Evolutionary conservation across 371 early-diverging fungal genomes (phyloP), one percentile per base, ranked within the genome.

Genomic region (Paramicrosporidium saccamoebae): DNA sequence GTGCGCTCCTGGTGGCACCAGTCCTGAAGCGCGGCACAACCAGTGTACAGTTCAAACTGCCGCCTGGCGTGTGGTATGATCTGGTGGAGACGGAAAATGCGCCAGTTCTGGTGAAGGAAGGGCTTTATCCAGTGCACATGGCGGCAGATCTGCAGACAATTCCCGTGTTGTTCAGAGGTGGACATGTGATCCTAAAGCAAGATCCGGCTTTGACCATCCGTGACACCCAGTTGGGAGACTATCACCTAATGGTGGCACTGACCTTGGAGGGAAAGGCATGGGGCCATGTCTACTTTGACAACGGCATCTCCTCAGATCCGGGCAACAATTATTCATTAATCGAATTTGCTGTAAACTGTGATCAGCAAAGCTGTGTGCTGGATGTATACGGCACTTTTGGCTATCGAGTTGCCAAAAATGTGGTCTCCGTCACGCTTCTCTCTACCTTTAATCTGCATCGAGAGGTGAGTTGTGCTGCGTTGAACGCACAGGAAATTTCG

Each of bases 31-130:
- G 42, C 20, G 31, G 37, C n/a, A 42, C 37, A 1, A 28, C 32
- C 0, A 24, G 36, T 3, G 58, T 61, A 4, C 26, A 41, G 1
- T 58, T 45, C 0, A 39, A 47, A 25, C 52, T 61, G 39, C 62
- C 62, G 3, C 6, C 28, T 1, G 52, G 55, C 9, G 27, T 33
- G 0, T 58, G 59, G 59, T 58, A 58, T 23, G 50, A 53, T 13
- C 31, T 42, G 40, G 25, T 28, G 32, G 25, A 20, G 5, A 10
- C 24, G 26, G 15, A 15, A 19, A 6, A 20, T 7, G 4, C 11
- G 27, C 17, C 13, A 13, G 8, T 35, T 28, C 19, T 5, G 15
- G 5, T 17, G 24, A 16, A 16, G n/a, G 3, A 19, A 23, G 6
- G n/a, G n/a, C n/a, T n/a, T n/a, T n/a, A n/a, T n/a, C n/a, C n/a